These are phyloP conservation scores for Paraconiothyrium brasiliense DNA, from an alignment of 2,329 filamentous ascomycete species.

Conservation along the genomic window DNA sequence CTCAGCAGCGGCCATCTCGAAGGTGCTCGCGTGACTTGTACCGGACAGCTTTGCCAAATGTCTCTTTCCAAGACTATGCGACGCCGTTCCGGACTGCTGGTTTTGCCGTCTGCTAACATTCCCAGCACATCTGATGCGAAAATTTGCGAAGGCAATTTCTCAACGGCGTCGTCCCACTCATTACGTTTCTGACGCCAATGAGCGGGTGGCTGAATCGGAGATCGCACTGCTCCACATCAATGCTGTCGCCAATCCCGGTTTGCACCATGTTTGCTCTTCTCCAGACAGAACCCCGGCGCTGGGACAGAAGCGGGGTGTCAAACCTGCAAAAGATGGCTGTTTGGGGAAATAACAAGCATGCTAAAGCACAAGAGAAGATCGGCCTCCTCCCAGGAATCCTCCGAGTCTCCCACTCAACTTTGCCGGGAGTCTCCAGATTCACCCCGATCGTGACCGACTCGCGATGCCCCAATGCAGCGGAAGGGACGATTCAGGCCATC, in stretches of 20 bases:
- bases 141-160: slow-evolving; percentile 5
- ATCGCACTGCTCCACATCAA: slow-evolving; percentile 5
- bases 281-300: not conserved
- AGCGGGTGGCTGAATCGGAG: not conserved
- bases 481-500: not conserved
- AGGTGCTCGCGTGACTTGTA: not conserved
- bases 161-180: slow-evolving; percentile 6
- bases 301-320: slow-evolving; percentile 6
- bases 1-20: not conserved
- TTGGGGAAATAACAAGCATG: not conserved
- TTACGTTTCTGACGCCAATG: slow-evolving; percentile 12
- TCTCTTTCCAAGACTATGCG: not conserved
- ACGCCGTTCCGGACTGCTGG: not conserved
- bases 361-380: not conserved
- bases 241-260: not conserved
- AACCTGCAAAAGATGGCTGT: not conserved
- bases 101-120: slow-evolving; percentile 1
- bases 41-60: slow-evolving; percentile 1
- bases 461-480: not conserved
- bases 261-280: not conserved
- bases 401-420: not conserved
- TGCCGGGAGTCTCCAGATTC: not conserved
- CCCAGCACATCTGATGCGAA: not conserved
- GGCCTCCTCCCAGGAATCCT: not conserved
- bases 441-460: not conserved